Evolutionary conservation across 2,329 filamentous ascomycete species (phyloP).

Genomic region (Diplocarpon rosae): DNA sequence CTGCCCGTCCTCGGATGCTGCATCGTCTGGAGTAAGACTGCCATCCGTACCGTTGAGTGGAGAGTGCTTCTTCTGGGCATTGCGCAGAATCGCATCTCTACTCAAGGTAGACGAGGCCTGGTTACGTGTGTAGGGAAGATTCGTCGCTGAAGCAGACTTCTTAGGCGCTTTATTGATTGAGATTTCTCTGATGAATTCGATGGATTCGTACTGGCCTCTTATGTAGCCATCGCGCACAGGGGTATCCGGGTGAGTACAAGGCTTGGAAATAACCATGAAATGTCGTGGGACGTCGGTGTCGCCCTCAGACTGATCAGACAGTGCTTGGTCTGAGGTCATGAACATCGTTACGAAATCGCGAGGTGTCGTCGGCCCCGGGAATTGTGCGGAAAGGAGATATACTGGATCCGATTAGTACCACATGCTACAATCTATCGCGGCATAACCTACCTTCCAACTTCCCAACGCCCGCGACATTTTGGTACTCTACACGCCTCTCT

Average conservation of each 20-base stretch:
- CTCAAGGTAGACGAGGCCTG: slow-evolving; percentile 26
- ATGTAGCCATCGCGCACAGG: slow-evolving; percentile 63
- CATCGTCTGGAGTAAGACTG: not conserved
- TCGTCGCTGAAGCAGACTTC: slow-evolving; percentile 35
- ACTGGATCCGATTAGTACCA: slow-evolving; percentile 37
- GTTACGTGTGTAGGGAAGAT: slow-evolving; percentile 30
- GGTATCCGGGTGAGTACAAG: slow-evolving; percentile 65
- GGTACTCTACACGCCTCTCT: slow-evolving; percentile 60
- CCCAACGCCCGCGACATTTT: slow-evolving; percentile 43
- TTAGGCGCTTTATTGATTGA: slow-evolving; percentile 38
- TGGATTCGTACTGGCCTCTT: slow-evolving; percentile 77
- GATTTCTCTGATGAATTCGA: slow-evolving; percentile 83
- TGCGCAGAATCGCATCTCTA: slow-evolving; percentile 35
- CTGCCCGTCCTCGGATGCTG: slow-evolving; percentile 11
- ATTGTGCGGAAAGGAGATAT: slow-evolving; percentile 78
- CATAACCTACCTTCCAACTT: slow-evolving; percentile 45
- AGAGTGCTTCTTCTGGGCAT: slow-evolving; percentile 26
- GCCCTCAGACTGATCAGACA: slow-evolving; percentile 11
- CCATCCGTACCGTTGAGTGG: slow-evolving; percentile 7
- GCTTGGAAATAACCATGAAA: slow-evolving; percentile 81
- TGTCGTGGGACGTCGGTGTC: slow-evolving; percentile 44
- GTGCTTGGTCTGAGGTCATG: slow-evolving; percentile 44
- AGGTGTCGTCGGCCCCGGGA: slow-evolving; percentile 78
- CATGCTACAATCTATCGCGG: not conserved
- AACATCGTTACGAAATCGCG: slow-evolving; percentile 79